A percentile compares a stretch with the other conserved stretches of the same genome.
phyloP scores from a whole-genome alignment of 331 rosid species.

The Quercus tomentella region DNA sequence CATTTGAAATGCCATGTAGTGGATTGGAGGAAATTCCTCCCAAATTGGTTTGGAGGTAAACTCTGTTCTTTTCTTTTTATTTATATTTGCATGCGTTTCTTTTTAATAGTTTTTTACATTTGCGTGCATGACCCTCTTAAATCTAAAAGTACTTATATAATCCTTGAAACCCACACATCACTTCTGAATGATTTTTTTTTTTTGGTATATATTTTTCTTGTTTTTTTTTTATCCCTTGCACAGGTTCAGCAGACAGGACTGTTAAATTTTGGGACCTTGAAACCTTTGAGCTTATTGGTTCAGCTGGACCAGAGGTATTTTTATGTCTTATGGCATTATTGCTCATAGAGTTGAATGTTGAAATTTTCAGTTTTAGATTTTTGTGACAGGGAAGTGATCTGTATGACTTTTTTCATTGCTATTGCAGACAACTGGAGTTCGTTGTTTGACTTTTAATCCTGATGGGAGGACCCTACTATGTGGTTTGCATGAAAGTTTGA shows the following conservation, averaged over 20 bases:
- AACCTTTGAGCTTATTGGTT: constrained; percentile 98
- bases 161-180: background rate
- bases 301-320: constrained; percentile 95
- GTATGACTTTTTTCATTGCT: constrained; percentile 14
- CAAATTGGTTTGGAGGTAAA: no score
- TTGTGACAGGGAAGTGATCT: background rate
- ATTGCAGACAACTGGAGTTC: constrained; percentile 84
- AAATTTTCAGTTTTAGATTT: constrained; percentile 4
- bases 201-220: background rate
- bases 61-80: no score
- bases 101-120: background rate
- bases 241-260: constrained; percentile 95
- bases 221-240: constrained; percentile 13
- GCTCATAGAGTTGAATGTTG: constrained; percentile 9
- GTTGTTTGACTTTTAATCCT: constrained; percentile 84
- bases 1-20: no score
- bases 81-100: no score
- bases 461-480: constrained; percentile 97
- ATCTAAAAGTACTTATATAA: background rate
- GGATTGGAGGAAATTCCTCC: no score
- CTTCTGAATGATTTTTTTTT: background rate
- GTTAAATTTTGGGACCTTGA: constrained; percentile 99
- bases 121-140: background rate
- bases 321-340: constrained; percentile 11
- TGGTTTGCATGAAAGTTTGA: constrained; percentile 97